These are phyloP conservation scores for Trypanosoma brucei DNA, from an alignment of 208 protist genomes.

Conservation along the genomic window DNA sequence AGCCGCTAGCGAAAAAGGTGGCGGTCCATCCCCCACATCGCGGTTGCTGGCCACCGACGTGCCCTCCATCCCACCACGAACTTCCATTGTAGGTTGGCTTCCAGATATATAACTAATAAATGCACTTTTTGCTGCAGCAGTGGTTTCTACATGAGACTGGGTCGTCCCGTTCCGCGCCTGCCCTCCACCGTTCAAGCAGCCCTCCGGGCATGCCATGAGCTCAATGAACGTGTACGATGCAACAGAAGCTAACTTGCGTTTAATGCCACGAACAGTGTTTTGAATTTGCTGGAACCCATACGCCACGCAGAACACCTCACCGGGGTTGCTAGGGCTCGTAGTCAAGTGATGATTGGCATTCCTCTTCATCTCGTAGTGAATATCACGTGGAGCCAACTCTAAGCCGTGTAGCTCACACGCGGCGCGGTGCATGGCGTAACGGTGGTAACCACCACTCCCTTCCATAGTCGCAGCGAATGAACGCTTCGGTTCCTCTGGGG, in stretches of 20 bases:
- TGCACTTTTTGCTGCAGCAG: conserved; percentile 12
- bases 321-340: conserved; percentile 28
- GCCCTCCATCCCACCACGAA: not conserved
- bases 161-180: conserved; percentile 52
- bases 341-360: conserved; percentile 69
- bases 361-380: conserved; percentile 55
- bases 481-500: conserved; percentile 3
- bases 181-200: conserved; percentile 97
- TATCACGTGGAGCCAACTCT: conserved; percentile 7
- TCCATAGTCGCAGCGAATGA: conserved; percentile 28
- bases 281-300: conserved; percentile 99
- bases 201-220: conserved; percentile 96
- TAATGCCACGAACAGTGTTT: conserved; percentile 94
- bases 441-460: conserved; percentile 72
- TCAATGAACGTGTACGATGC: conserved; percentile 92
- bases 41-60: not conserved
- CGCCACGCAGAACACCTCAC: conserved; percentile 77
- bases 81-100: not conserved
- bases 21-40: not conserved
- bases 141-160: conserved; percentile 3
- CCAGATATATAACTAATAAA: conserved; percentile 14
- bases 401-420: conserved; percentile 8
- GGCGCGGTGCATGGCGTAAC: conserved; percentile 29
- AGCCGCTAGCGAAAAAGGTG: conserved; percentile 27
- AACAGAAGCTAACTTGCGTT: conserved; percentile 50